phyloP scores from a whole-genome alignment of 192 early-diverging fungal species.

The Mortierella hygrophila region DNA sequence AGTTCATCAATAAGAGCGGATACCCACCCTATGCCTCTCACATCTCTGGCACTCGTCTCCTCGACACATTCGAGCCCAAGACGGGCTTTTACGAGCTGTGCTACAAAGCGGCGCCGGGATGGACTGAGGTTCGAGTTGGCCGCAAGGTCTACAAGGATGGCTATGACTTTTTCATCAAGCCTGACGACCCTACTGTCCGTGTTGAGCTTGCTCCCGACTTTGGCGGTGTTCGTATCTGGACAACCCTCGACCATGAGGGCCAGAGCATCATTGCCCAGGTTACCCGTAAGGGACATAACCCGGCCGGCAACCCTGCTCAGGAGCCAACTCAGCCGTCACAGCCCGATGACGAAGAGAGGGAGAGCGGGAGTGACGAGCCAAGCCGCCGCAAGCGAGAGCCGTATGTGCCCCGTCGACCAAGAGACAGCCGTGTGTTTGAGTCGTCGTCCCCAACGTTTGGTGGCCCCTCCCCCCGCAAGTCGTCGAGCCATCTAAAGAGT shows the following conservation, averaged over 20 bases:
- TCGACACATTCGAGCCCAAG: slow-evolving; percentile 57
- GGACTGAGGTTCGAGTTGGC: slow-evolving; percentile 62
- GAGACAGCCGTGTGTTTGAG: slow-evolving; percentile 36
- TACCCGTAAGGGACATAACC: slow-evolving; percentile 39
- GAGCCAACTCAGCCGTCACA: not conserved
- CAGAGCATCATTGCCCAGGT: slow-evolving; percentile 52
- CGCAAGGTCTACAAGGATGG: slow-evolving; percentile 60
- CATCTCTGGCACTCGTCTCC: slow-evolving; percentile 58
- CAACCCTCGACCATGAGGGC: slow-evolving; percentile 53
- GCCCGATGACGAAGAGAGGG: slow-evolving; percentile 10
- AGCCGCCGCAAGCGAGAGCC: slow-evolving; percentile 19
- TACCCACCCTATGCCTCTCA: slow-evolving; percentile 68
- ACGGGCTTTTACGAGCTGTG: slow-evolving; percentile 58
- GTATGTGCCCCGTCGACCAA: slow-evolving; percentile 19
- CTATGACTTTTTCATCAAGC: slow-evolving; percentile 58
- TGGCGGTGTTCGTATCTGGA: slow-evolving; percentile 59
- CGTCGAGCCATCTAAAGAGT: slow-evolving; percentile 42
- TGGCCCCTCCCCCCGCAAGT: slow-evolving; percentile 37
- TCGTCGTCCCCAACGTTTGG: slow-evolving; percentile 23
- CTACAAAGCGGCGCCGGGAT: slow-evolving; percentile 56
- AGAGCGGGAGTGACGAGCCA: slow-evolving; percentile 5
- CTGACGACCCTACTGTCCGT: slow-evolving; percentile 54
- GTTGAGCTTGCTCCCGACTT: slow-evolving; percentile 59
- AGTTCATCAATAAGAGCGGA: slow-evolving; percentile 60
- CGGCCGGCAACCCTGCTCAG: not conserved